These are phyloP conservation scores for Zygosaccharomyces pseudobailii DNA, from an alignment of 1,139 yeast genomes.

Conservation along the genomic window DNA sequence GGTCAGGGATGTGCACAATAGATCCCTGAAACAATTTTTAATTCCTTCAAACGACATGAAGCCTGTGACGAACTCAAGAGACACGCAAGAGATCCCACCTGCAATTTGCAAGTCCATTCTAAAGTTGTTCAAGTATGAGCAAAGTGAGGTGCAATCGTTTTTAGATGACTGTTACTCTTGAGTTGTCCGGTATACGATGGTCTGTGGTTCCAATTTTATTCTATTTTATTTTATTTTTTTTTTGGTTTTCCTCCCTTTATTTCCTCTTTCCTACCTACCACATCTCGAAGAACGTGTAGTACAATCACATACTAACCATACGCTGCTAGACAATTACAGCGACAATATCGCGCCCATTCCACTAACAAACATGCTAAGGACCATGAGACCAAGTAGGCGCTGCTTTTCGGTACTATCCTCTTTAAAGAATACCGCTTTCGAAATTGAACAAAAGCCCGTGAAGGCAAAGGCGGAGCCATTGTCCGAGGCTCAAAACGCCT, in stretches of 20 bases:
- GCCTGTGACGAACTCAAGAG: slow-evolving; percentile 56
- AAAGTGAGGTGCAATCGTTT: slow-evolving; percentile 13
- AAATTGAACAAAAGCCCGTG: slow-evolving; percentile 3
- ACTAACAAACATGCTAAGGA: not conserved
- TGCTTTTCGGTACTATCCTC: slow-evolving; percentile 14
- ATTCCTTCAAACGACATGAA: slow-evolving; percentile 45
- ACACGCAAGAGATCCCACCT: slow-evolving; percentile 47
- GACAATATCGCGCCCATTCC: not conserved
- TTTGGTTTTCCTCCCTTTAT: not conserved
- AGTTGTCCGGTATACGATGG: not conserved
- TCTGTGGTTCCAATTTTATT: not conserved
- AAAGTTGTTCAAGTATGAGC: slow-evolving; percentile 36
- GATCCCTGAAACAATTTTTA: slow-evolving; percentile 42
- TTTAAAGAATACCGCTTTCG: slow-evolving; percentile 7
- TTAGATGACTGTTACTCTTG: slow-evolving; percentile 15
- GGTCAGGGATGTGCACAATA: slow-evolving; percentile 49
- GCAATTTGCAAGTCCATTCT: slow-evolving; percentile 47
- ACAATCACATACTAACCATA: too few species aligned
- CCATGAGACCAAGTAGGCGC: slow-evolving; percentile 2
- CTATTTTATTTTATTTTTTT: slow-evolving; percentile 4
- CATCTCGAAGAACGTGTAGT: not conserved
- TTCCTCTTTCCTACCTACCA: not conserved
- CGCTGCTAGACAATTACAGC: not conserved
- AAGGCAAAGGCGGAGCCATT: slow-evolving; percentile 31
- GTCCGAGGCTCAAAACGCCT: slow-evolving; percentile 61